Percentiles rank a stretch among this genome's conserved stretches.
These are phyloP conservation scores for Cladophialophora yegresii DNA, from an alignment of 2,329 filamentous ascomycete species.

Conservation along the genomic window DNA sequence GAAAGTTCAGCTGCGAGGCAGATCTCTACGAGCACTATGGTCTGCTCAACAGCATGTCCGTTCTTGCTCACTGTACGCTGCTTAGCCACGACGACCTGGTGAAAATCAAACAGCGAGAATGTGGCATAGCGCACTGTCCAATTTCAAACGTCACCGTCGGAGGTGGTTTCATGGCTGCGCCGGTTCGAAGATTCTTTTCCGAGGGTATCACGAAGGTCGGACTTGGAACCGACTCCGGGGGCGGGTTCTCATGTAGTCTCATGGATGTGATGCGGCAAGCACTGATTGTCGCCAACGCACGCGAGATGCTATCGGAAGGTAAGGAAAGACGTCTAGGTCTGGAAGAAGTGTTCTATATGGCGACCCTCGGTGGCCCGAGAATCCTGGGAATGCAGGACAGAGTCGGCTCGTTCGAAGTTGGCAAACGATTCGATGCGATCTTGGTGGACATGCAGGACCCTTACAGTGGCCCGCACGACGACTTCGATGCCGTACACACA, in stretches of 20 bases:
- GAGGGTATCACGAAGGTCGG: constrained; percentile 59
- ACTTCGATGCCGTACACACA: constrained; percentile 56
- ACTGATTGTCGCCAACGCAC: constrained; percentile 47
- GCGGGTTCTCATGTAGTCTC: constrained; percentile 60
- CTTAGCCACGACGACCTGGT: constrained; percentile 56
- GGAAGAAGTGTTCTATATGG: constrained; percentile 50
- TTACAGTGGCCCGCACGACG: constrained; percentile 37
- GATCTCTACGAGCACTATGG: constrained; percentile 60
- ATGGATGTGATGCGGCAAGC: constrained; percentile 60
- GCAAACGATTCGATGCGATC: constrained; percentile 65
- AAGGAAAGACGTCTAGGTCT: constrained; percentile 37
- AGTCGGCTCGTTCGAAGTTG: constrained; percentile 60
- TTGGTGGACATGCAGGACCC: constrained; percentile 46
- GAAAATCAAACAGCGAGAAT: constrained; percentile 48
- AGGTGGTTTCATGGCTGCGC: constrained; percentile 62
- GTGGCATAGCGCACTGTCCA: constrained; percentile 63
- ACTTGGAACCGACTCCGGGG: constrained; percentile 62
- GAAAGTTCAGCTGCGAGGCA: constrained; percentile 56
- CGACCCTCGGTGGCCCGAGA: constrained; percentile 41
- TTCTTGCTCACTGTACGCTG: constrained; percentile 65
- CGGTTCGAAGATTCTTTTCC: constrained; percentile 56
- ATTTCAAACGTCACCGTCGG: constrained; percentile 63
- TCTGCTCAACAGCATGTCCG: constrained; percentile 55
- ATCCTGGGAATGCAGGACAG: constrained; percentile 40
- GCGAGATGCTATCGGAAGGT: constrained; percentile 35